A percentile compares a stretch with the other conserved stretches of the same genome.
These are phyloP conservation scores for Arachnomyces sp. DNA, from an alignment of 2,329 filamentous ascomycete genomes.

Conservation along the genomic window DNA sequence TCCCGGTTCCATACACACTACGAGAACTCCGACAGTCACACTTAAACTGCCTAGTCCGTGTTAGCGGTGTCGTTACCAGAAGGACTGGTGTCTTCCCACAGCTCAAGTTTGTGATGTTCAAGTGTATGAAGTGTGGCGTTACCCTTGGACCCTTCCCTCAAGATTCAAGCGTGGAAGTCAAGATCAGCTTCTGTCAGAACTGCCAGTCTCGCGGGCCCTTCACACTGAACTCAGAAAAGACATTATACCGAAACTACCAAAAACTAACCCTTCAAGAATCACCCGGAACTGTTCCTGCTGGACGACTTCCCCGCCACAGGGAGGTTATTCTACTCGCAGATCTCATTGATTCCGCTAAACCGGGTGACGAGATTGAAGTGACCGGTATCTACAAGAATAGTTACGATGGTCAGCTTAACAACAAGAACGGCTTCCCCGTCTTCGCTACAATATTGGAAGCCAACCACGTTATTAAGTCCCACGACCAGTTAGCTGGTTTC, in stretches of 20 bases:
- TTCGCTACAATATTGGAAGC: slow-evolving; percentile 97
- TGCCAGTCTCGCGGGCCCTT: slow-evolving; percentile 95
- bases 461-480: slow-evolving; percentile 92
- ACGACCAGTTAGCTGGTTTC: slow-evolving; percentile 96
- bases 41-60: slow-evolving; percentile 88
- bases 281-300: slow-evolving; percentile 90
- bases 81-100: slow-evolving; percentile 94
- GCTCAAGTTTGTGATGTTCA: slow-evolving; percentile 96
- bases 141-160: slow-evolving; percentile 95
- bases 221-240: slow-evolving; percentile 92
- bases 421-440: slow-evolving; percentile 96
- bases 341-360: slow-evolving; percentile 91
- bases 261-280: slow-evolving; percentile 96
- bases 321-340: slow-evolving; percentile 96
- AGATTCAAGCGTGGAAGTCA: slow-evolving; percentile 92
- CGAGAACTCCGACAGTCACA: slow-evolving; percentile 92
- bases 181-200: slow-evolving; percentile 90
- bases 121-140: slow-evolving; percentile 85
- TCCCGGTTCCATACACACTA: slow-evolving; percentile 90
- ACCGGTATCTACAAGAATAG: slow-evolving; percentile 97
- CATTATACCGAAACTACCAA: slow-evolving; percentile 97
- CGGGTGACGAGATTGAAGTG: slow-evolving; percentile 93
- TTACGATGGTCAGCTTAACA: slow-evolving; percentile 95
- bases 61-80: slow-evolving; percentile 90
- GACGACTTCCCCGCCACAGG: slow-evolving; percentile 82